Evolutionary conservation across 345 rosid genomes (phyloP).

Genomic region (Salix purpurea): DNA sequence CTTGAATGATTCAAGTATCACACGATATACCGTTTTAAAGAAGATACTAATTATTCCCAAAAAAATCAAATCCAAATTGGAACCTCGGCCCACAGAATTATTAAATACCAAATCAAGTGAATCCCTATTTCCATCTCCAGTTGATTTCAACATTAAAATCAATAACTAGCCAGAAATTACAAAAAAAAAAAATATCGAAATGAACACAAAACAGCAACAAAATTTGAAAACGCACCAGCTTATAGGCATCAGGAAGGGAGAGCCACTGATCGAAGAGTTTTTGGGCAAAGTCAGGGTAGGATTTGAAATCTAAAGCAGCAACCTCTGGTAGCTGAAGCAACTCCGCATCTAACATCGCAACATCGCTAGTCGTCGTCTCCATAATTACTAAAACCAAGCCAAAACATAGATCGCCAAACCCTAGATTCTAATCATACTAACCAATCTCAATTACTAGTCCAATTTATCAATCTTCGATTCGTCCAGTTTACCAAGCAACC

Average conservation of each 20-base stretch:
- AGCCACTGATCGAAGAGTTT: conserved; percentile 93
- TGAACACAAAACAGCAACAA: background rate
- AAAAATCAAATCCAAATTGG: no score
- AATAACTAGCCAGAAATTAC: background rate
- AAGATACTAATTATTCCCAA: no score
- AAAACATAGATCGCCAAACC: conserved; percentile 24
- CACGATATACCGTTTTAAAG: no score
- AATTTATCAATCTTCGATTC: background rate
- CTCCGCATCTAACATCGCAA: conserved; percentile 70
- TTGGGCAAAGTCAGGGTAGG: conserved; percentile 67
- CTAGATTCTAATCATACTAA: background rate
- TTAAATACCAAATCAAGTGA: background rate
- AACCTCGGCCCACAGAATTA: background rate
- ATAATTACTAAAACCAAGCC: conserved; percentile 23
- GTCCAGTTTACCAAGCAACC: conserved; percentile 21
- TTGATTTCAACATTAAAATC: background rate
- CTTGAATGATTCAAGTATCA: background rate
- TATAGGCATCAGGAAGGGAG: conserved; percentile 74
- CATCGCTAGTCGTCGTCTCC: conserved; percentile 40
- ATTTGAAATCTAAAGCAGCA: conserved; percentile 65
- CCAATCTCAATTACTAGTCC: background rate
- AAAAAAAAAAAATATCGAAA: background rate
- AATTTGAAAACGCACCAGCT: conserved; percentile 46
- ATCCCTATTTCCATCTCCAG: background rate
- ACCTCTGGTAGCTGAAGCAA: conserved; percentile 77